Percentiles rank a stretch among this genome's conserved stretches.
phyloP scores from a whole-genome alignment of 2,329 filamentous ascomycete species.

The Didymella lethalis region DNA sequence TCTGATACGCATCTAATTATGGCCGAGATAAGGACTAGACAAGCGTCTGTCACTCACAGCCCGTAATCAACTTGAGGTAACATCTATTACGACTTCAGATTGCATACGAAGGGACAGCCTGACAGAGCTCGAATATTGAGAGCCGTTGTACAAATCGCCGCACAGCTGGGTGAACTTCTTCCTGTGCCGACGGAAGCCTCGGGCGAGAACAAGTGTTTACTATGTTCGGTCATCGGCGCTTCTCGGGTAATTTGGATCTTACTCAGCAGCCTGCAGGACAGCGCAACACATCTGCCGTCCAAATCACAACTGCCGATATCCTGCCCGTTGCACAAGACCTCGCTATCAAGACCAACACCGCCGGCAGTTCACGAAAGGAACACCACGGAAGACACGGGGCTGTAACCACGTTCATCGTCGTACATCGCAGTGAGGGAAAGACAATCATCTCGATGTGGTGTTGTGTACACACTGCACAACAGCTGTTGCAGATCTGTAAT shows the following conservation, averaged over 20 bases:
- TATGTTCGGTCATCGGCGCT: background rate
- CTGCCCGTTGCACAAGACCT: conserved; percentile 4
- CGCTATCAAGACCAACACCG: conserved; percentile 1
- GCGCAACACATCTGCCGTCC: conserved; percentile 20
- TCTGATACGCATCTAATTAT: background rate
- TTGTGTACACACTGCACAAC: background rate
- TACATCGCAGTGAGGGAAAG: background rate
- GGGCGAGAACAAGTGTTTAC: conserved; percentile 6
- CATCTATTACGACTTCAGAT: background rate
- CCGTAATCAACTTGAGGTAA: background rate
- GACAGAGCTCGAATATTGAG: background rate
- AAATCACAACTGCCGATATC: conserved; percentile 19
- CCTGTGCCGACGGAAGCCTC: conserved; percentile 1
- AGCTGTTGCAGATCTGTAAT: background rate
- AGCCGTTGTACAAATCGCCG: background rate
- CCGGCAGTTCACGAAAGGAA: conserved; percentile 18
- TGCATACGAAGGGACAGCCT: too few species aligned
- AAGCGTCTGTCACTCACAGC: background rate
- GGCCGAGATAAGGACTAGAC: background rate
- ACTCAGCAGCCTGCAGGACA: conserved; percentile 1
- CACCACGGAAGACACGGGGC: conserved; percentile 5
- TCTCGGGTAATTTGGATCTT: conserved; percentile 5
- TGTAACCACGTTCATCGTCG: background rate
- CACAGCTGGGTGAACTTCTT: background rate
- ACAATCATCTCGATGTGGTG: background rate